Evolutionary conservation across 2,329 filamentous ascomycete species (phyloP).

Genomic region (Coleophoma crateriformis): DNA sequence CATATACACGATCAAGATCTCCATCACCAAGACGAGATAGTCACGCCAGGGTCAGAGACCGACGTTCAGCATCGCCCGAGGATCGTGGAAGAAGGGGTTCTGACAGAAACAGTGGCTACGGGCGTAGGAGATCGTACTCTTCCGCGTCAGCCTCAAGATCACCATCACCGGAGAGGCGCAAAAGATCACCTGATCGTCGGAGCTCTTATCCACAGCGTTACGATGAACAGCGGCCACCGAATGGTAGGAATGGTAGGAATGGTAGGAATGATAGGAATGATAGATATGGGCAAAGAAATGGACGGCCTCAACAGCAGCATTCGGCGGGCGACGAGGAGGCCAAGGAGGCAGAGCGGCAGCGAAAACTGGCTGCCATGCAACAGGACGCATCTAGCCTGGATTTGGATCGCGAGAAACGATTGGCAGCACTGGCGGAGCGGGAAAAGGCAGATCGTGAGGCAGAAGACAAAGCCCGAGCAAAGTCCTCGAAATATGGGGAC

Average conservation of each 20-base stretch:
- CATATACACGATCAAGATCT: conserved; percentile 25
- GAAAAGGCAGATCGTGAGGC: conserved; percentile 60
- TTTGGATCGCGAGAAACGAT: conserved; percentile 59
- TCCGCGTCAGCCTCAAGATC: conserved; percentile 26
- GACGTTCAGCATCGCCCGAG: conserved; percentile 24
- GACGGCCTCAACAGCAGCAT: conserved; percentile 11
- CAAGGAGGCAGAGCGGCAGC: conserved; percentile 52
- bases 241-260: conserved; percentile 16
- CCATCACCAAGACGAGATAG: conserved; percentile 12
- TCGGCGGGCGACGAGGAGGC: conserved; percentile 14
- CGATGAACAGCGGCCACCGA: conserved; percentile 18
- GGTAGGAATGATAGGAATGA: conserved; percentile 15
- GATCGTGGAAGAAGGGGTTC: conserved; percentile 12
- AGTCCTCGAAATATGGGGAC: conserved; percentile 55
- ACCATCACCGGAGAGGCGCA: conserved; percentile 30
- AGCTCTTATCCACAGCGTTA: conserved; percentile 19
- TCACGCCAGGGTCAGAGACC: conserved; percentile 11
- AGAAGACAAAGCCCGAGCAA: conserved; percentile 57
- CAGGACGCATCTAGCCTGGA: conserved; percentile 65
- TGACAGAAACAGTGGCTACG: conserved; percentile 9
- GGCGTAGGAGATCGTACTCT: conserved; percentile 16
- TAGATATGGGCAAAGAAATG: conserved; percentile 21
- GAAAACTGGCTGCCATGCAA: conserved; percentile 70
- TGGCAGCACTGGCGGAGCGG: conserved; percentile 59
- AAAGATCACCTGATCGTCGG: conserved; percentile 25